Evolutionary conservation across 2,329 filamentous ascomycete species (phyloP).

Genomic region (Botryotinia narcissicola): DNA sequence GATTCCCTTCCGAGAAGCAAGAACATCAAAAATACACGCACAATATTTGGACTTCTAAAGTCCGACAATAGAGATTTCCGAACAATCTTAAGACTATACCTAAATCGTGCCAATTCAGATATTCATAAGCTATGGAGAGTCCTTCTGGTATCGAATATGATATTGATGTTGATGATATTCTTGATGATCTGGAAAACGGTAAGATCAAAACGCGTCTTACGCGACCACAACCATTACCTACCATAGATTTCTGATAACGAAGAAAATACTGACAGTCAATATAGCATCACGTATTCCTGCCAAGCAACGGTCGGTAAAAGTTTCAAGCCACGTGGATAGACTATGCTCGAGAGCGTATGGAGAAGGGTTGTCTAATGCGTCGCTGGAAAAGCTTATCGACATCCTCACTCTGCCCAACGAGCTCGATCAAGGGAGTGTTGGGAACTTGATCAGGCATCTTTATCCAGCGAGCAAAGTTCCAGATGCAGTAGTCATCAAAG

Average conservation of each 20-base stretch:
- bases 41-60: not conserved
- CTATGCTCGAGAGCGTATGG: constrained; percentile 64
- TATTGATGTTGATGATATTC: constrained; percentile 29
- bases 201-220: constrained; percentile 26
- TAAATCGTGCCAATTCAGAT: not conserved
- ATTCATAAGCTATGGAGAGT: constrained; percentile 1
- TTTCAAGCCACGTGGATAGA: constrained; percentile 63
- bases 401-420: constrained; percentile 64
- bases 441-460: constrained; percentile 67
- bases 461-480: constrained; percentile 70
- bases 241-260: not conserved
- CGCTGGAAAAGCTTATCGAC: constrained; percentile 62
- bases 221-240: not conserved
- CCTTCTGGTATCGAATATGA: not conserved
- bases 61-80: not conserved
- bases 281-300: constrained; percentile 59
- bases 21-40: not conserved
- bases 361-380: constrained; percentile 60
- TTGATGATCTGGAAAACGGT: constrained; percentile 35
- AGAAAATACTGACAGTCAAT: constrained; percentile 20
- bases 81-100: not conserved
- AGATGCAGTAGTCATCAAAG: constrained; percentile 57
- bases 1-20: not conserved
- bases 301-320: constrained; percentile 62
- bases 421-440: constrained; percentile 73